Percentiles rank a stretch among this genome's conserved stretches.
phyloP scores from a whole-genome alignment of 352 stramenopile species.

The Ophiocytium majus region DNA sequence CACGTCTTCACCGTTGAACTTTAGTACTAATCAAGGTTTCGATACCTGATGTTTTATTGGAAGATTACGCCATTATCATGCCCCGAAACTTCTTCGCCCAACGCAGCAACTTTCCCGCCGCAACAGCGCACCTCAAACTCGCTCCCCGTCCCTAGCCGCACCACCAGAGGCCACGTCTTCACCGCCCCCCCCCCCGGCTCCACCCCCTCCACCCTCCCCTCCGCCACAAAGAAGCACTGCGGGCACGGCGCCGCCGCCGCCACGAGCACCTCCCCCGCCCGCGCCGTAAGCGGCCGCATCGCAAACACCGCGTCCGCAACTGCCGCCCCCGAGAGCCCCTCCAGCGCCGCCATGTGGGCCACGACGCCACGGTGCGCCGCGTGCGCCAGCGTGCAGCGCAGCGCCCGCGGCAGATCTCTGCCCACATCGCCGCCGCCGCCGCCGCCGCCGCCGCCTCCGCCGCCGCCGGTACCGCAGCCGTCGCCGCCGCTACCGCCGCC shows the following conservation, averaged over 20 bases:
- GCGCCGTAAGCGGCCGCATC: constrained; percentile 42
- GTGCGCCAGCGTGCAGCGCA: constrained; percentile 43
- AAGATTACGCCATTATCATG: too few species aligned
- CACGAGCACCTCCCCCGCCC: not conserved
- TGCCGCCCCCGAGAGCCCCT: constrained; percentile 28
- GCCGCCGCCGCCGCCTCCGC: not conserved
- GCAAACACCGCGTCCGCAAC: constrained; percentile 45
- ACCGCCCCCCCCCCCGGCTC: not conserved
- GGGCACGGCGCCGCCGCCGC: not conserved
- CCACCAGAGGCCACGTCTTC: not conserved
- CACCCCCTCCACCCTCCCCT: constrained; percentile 35
- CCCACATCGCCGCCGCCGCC: constrained; percentile 17
- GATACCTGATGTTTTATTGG: too few species aligned
- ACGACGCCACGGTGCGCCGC: constrained; percentile 28
- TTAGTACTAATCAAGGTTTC: too few species aligned
- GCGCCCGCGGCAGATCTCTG: constrained; percentile 54
- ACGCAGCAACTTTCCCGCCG: too few species aligned
- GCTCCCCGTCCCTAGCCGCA: not conserved
- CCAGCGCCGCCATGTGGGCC: constrained; percentile 19
- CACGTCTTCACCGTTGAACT: too few species aligned
- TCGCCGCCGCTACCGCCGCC: not conserved
- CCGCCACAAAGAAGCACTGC: constrained; percentile 34
- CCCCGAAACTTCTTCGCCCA: too few species aligned
- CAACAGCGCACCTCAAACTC: too few species aligned
- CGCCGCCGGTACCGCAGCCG: not conserved